Base-by-base conservation (phyloP, 768 basidiomycete genomes). In the Pisolithus tinctorius region DNA sequence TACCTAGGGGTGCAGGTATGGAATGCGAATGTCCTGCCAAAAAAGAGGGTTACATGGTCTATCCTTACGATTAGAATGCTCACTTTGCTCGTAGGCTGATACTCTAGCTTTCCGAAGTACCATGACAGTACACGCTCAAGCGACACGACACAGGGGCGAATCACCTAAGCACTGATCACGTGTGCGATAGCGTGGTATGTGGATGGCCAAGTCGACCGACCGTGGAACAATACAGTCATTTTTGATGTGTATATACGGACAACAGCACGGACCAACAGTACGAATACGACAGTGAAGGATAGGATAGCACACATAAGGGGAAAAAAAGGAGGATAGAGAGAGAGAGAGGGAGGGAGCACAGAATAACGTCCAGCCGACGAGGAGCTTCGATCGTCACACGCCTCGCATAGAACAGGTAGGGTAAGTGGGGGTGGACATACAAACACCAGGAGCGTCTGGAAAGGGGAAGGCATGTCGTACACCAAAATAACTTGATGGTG, bases 1-100 rank as follows among this genome's bases (percentile, higher is more conserved):
- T 56, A 67, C 72, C 71, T 59, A 69, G 56, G 34, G 73, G 72
- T 1, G 68, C 69, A 6, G 68, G 60, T 14, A 69, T 64, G 3
- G 72, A 70, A 20, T 51, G 40, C 49, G 57, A 52, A 11, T 25
- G 49, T 45, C 68, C 66, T 68, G 39, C 23, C 3, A 4, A 47
- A 0, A 13, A 10, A 3, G 17, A 9, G 9, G 2, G 27, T n/a
- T 4, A 23, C 60, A 10, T 13, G 9, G 43, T 1, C 40, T 20
- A 5, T 53, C 40, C 11, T 20, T 6, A 23, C 8, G 4, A 52
- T 7, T 20, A 26, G 30, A 4, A 20, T 7, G 30, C 51, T 23
- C 37, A 69, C 66, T 55, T 11, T 62, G 57, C 36, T 58, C 49
- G 49, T 65, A 67, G 23, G 39, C 47, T 11, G 58, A 42, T 4